phyloP scores from a whole-genome alignment of 805 yeast species.

The Pichia insulana region DNA sequence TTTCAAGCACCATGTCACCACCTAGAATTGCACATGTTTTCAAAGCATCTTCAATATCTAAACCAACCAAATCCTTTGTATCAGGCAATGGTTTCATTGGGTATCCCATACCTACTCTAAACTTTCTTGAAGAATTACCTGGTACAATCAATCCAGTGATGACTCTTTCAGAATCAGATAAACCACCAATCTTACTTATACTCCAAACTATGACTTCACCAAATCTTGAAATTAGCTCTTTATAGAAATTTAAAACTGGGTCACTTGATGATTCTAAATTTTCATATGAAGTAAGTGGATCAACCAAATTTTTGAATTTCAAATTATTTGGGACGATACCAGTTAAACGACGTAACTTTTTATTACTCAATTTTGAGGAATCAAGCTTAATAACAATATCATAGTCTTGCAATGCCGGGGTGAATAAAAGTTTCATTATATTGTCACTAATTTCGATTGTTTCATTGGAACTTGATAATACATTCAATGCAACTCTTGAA shows the following conservation, averaged over 20 bases:
- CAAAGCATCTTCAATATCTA: constrained; percentile 12
- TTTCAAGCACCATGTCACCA: constrained; percentile 44
- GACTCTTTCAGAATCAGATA: constrained; percentile 44
- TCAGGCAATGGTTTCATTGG: constrained; percentile 53
- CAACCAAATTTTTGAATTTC: constrained; percentile 53
- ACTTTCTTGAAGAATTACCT: constrained; percentile 50
- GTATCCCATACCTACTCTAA: constrained; percentile 71
- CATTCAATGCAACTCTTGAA: constrained; percentile 61
- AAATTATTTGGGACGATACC: constrained; percentile 45
- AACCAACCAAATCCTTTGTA: constrained; percentile 45
- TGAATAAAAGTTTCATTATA: constrained; percentile 51
- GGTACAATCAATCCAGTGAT: constrained; percentile 82
- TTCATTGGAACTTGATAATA: constrained; percentile 33
- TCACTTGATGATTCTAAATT: constrained; percentile 34
- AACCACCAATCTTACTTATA: constrained; percentile 38
- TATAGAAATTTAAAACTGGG: constrained; percentile 49
- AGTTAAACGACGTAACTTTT: constrained; percentile 35
- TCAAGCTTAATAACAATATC: constrained; percentile 66
- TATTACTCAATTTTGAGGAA: constrained; percentile 13
- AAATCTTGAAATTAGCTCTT: constrained; percentile 55
- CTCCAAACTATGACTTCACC: constrained; percentile 67
- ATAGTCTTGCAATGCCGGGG: constrained; percentile 77
- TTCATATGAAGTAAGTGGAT: constrained; percentile 30
- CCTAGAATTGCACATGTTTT: constrained; percentile 33
- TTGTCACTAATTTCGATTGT: constrained; percentile 18